Evolutionary conservation across 768 basidiomycete genomes (phyloP).

Genomic region (Pisolithus marmoratus): DNA sequence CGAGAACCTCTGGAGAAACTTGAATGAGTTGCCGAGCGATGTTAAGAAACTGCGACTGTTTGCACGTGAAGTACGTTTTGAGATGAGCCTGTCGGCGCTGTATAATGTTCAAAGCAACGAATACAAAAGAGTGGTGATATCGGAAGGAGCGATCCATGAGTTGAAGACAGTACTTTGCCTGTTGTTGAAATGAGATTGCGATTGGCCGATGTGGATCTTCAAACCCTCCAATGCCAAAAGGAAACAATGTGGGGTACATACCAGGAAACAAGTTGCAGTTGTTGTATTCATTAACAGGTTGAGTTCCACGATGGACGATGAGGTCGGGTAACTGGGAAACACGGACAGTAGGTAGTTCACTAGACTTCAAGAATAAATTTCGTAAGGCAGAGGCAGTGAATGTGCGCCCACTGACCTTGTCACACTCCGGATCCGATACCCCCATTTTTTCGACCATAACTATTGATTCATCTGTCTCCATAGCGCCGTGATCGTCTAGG

Average conservation of each 20-base stretch:
- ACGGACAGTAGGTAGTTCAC: too few relatives aligned
- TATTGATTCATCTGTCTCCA: not conserved
- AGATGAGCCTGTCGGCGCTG: not conserved
- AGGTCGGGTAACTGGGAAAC: slow-evolving; percentile 18
- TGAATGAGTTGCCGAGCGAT: too few relatives aligned
- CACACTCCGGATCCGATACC: slow-evolving; percentile 24
- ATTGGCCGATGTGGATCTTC: slow-evolving; percentile 14
- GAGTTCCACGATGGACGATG: slow-evolving; percentile 11
- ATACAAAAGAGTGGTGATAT: not conserved
- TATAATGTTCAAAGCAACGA: not conserved
- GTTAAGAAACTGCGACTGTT: not conserved
- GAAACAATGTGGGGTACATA: slow-evolving; percentile 28
- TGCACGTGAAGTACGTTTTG: not conserved
- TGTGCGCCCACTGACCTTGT: slow-evolving; percentile 12
- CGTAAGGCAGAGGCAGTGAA: slow-evolving; percentile 22
- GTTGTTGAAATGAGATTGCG: not conserved
- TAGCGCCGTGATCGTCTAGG: too few relatives aligned
- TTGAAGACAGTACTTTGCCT: not conserved
- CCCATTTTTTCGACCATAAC: slow-evolving; percentile 14
- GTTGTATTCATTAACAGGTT: slow-evolving; percentile 24
- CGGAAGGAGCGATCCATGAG: not conserved
- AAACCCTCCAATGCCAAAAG: slow-evolving; percentile 28
- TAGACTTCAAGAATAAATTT: slow-evolving; percentile 10
- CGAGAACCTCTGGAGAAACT: too few relatives aligned
- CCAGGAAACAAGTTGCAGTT: slow-evolving; percentile 25